Evolutionary conservation across 108 stramenopile species (phyloP).

Genomic region (Nitzschia sp.): DNA sequence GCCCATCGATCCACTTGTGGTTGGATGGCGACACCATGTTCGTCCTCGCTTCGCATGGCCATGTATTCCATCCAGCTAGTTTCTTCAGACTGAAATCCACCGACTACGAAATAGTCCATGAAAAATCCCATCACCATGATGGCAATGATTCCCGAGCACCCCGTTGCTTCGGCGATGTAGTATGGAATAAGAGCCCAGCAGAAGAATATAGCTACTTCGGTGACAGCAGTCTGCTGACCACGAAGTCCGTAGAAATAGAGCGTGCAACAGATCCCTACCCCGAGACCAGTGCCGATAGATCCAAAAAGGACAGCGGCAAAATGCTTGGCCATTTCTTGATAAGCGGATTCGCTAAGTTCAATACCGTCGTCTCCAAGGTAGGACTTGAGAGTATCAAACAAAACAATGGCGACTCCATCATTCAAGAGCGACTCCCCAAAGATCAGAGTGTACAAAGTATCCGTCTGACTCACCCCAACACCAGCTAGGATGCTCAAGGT

Average conservation of each 20-base stretch:
- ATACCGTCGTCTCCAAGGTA: slow-evolving; percentile 40
- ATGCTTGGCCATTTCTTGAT: slow-evolving; percentile 33
- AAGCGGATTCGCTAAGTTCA: slow-evolving; percentile 14
- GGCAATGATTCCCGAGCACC: slow-evolving; percentile 56
- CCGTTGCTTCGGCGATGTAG: slow-evolving; percentile 70
- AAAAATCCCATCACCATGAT: slow-evolving; percentile 77
- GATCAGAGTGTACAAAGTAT: slow-evolving; percentile 84
- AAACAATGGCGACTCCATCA: slow-evolving; percentile 88
- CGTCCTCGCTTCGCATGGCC: slow-evolving; percentile 21
- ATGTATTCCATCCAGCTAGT: slow-evolving; percentile 37
- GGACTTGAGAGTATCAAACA: slow-evolving; percentile 50
- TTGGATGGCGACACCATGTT: slow-evolving; percentile 7
- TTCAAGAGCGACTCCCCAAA: slow-evolving; percentile 96
- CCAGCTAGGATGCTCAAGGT: slow-evolving; percentile 72
- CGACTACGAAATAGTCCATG: slow-evolving; percentile 67
- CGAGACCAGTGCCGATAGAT: slow-evolving; percentile 63
- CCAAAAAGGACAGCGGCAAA: slow-evolving; percentile 40
- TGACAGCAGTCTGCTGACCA: slow-evolving; percentile 47
- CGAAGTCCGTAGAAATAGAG: slow-evolving; percentile 67
- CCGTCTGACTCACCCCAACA: slow-evolving; percentile 75
- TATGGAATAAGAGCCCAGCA: slow-evolving; percentile 73
- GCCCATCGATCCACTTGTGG: slow-evolving; percentile 10
- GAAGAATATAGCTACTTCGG: slow-evolving; percentile 71
- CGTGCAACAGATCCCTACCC: slow-evolving; percentile 50
- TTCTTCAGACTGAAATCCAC: slow-evolving; percentile 40